Conservation (phyloP, 148 eudicot species). For the Fagopyrum esculentum region DNA sequence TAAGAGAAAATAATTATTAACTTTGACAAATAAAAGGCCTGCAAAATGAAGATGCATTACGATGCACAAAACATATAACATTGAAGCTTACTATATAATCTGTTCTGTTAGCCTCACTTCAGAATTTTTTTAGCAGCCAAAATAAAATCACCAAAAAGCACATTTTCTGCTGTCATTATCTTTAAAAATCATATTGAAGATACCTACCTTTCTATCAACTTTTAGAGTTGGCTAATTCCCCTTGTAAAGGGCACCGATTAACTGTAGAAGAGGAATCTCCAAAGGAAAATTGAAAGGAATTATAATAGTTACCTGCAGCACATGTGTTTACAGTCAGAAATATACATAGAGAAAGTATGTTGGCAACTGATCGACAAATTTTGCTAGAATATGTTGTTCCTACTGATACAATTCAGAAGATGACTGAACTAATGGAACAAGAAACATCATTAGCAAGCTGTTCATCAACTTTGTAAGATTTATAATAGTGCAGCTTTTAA, state of each 20-base stretch:
- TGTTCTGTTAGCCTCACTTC: not conserved
- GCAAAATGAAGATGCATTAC: not conserved
- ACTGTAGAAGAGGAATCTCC: constrained; percentile 90
- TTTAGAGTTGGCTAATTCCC: constrained; percentile 92
- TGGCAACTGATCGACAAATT: constrained; percentile 3
- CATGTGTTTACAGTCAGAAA: not conserved
- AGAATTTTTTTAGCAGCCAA: not conserved
- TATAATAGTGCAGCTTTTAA: not conserved
- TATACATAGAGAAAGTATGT: not conserved
- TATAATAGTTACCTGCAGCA: constrained; percentile 69
- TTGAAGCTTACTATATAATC: not conserved
- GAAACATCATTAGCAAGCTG: not conserved
- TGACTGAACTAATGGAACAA: not conserved
- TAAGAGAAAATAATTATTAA: constrained; percentile 14
- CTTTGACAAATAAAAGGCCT: not conserved
- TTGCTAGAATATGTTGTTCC: not conserved
- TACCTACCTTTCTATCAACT: constrained; percentile 99
- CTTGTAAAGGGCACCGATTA: constrained; percentile 99
- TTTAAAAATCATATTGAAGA: not conserved
- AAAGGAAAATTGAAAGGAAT: constrained; percentile 97
- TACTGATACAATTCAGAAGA: not conserved
- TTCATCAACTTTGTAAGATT: not conserved
- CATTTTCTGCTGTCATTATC: not conserved
- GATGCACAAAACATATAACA: not conserved
- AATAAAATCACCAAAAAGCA: not conserved